A percentile compares a stretch with the other conserved stretches of the same genome.
Conservation (phyloP, 1,284 basidiomycete genomes). For the Microbotryum saponariae region DNA sequence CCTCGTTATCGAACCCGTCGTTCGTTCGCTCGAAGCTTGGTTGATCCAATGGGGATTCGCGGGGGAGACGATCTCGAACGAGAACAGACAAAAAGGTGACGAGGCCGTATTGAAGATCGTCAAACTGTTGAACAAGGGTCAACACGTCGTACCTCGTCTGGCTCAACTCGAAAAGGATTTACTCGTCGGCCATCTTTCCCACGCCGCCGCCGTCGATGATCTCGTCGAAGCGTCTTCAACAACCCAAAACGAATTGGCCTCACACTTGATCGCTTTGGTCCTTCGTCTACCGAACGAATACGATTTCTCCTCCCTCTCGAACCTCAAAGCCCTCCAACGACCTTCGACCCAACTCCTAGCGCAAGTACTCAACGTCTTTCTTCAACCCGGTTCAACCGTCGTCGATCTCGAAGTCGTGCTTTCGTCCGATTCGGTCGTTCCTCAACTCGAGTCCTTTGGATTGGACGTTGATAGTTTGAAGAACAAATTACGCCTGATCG, state of each 20-base stretch:
- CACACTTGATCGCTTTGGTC: conserved; percentile 47
- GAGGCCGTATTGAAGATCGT: conserved; percentile 54
- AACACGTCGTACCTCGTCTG: conserved; percentile 54
- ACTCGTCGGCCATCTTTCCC: conserved; percentile 37
- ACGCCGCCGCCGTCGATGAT: no score
- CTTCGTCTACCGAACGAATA: conserved; percentile 63
- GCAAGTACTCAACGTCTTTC: conserved; percentile 65
- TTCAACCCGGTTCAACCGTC: conserved; percentile 53
- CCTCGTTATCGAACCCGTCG: conserved; percentile 57
- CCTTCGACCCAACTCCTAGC: conserved; percentile 41
- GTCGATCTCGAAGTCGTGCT: conserved; percentile 46
- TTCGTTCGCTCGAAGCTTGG: conserved; percentile 61
- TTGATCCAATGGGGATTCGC: conserved; percentile 63
- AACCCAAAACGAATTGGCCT: conserved; percentile 27
- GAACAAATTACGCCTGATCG: conserved; percentile 72
- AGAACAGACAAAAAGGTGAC: conserved; percentile 15
- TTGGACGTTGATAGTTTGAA: conserved; percentile 46
- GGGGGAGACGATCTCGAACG: conserved; percentile 54
- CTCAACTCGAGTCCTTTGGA: conserved; percentile 33
- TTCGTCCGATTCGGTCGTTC: neutral
- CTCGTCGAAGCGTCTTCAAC: conserved; percentile 49
- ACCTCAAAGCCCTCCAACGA: conserved; percentile 45
- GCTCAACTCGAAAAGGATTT: neutral
- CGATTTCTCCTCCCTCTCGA: conserved; percentile 70
- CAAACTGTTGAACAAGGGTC: conserved; percentile 47